A percentile compares a stretch with the other conserved stretches of the same genome.
phyloP scores from a whole-genome alignment of 768 basidiomycete genomes.

The Lyophyllum decastes region DNA sequence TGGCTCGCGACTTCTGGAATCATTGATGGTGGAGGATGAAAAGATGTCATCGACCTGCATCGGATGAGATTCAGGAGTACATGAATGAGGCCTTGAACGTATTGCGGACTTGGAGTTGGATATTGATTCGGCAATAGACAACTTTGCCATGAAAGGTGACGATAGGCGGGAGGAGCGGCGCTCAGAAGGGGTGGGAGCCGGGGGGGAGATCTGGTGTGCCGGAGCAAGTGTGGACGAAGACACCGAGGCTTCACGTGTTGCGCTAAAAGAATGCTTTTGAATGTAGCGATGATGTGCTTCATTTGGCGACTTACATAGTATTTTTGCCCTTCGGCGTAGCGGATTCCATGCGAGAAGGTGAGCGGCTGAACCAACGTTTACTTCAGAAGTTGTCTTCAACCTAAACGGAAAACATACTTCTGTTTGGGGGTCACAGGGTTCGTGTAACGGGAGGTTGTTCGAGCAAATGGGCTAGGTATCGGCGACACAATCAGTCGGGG shows the following conservation, averaged over 20 bases:
- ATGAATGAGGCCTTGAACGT: conserved; percentile 15
- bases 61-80: conserved; percentile 16
- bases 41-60: conserved; percentile 29
- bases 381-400: not conserved
- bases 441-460: conserved; percentile 22
- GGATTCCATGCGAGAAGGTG: conserved; percentile 16
- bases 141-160: conserved; percentile 48
- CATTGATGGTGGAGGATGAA: conserved; percentile 4
- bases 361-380: conserved; percentile 6
- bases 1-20: conserved; percentile 4
- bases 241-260: conserved; percentile 19
- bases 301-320: conserved; percentile 17
- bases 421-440: conserved; percentile 30
- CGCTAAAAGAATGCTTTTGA: conserved; percentile 9
- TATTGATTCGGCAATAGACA: conserved; percentile 27
- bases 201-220: conserved; percentile 30
- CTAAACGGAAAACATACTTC: conserved; percentile 25
- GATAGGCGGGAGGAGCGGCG: conserved; percentile 38
- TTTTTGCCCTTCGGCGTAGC: conserved; percentile 27
- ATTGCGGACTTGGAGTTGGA: conserved; percentile 16
- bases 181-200: conserved; percentile 27
- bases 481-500: not conserved
- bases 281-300: not conserved
- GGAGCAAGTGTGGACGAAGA: conserved; percentile 20
- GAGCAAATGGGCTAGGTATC: conserved; percentile 17